phyloP scores from a whole-genome alignment of 2,329 filamentous ascomycete species.

The Neophaeococcomyces mojaviensis region DNA sequence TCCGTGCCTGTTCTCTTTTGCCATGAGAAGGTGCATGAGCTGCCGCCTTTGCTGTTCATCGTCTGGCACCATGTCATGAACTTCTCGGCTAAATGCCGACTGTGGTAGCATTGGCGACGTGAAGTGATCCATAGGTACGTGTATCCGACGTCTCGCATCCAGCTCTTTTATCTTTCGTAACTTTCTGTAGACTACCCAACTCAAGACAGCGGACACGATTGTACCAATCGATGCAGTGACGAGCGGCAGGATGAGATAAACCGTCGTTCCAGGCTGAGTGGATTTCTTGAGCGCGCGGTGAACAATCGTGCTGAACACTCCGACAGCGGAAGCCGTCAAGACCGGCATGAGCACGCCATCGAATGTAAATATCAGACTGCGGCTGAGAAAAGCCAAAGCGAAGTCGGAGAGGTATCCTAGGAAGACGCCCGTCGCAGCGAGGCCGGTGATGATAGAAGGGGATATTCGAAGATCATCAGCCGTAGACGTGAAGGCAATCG shows the following conservation, averaged over 20 bases:
- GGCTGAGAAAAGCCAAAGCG: conserved; percentile 15
- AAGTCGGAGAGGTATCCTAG: conserved; percentile 15
- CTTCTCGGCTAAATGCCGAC: background rate
- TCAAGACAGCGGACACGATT: conserved; percentile 12
- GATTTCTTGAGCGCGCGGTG: conserved; percentile 15
- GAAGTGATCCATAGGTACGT: conserved; percentile 6
- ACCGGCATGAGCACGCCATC: conserved; percentile 20
- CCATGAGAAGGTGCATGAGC: conserved; percentile 29
- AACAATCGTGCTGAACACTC: conserved; percentile 20
- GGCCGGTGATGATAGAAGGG: conserved; percentile 10
- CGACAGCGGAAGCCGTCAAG: conserved; percentile 18
- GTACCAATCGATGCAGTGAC: conserved; percentile 14
- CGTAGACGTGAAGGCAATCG: conserved; percentile 17
- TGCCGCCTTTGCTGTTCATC: conserved; percentile 36
- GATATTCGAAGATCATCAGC: conserved; percentile 15
- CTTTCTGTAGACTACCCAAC: conserved; percentile 16
- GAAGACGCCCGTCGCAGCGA: conserved; percentile 15
- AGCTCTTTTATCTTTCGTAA: conserved; percentile 16
- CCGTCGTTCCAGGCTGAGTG: conserved; percentile 6
- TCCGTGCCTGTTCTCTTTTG: conserved; percentile 24
- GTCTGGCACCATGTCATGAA: conserved; percentile 18
- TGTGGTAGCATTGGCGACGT: background rate
- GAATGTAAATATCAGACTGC: conserved; percentile 18
- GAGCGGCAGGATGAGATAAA: conserved; percentile 20
- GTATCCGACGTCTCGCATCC: conserved; percentile 16